Conservation (phyloP, 371 early-diverging fungal genomes). For the Mucor circinelloides region DNA sequence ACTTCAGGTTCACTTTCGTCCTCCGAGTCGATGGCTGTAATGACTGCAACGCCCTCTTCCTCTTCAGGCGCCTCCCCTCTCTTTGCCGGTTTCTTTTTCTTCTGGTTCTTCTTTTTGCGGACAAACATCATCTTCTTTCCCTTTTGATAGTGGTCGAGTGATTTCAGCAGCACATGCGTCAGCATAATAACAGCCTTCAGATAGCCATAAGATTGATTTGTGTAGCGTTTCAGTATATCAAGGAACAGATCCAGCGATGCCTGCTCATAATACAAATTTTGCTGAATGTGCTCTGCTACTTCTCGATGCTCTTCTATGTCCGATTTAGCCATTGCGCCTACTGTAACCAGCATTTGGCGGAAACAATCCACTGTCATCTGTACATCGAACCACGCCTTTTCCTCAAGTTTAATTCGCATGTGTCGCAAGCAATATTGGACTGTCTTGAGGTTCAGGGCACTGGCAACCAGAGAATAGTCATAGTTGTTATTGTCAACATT, state of each 20-base stretch:
- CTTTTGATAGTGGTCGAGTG: slow-evolving; percentile 62
- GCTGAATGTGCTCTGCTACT: slow-evolving; percentile 67
- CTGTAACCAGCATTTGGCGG: slow-evolving; percentile 58
- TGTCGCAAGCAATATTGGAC: slow-evolving; percentile 53
- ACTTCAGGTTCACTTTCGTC: slow-evolving; percentile 34
- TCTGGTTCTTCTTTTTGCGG: slow-evolving; percentile 22
- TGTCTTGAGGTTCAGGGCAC: slow-evolving; percentile 53
- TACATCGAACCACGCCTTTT: slow-evolving; percentile 59
- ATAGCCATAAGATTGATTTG: slow-evolving; percentile 54
- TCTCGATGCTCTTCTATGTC: slow-evolving; percentile 56
- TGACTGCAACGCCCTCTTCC: not conserved
- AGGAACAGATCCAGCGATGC: slow-evolving; percentile 62
- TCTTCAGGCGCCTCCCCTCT: slow-evolving; percentile 3
- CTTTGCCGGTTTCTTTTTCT: slow-evolving; percentile 13
- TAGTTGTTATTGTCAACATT: slow-evolving; percentile 20
- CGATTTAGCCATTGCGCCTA: slow-evolving; percentile 56
- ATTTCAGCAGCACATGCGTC: slow-evolving; percentile 62
- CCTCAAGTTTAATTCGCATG: slow-evolving; percentile 54
- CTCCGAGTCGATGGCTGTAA: not conserved
- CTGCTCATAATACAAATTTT: slow-evolving; percentile 73
- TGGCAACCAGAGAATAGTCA: slow-evolving; percentile 62
- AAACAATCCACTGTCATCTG: slow-evolving; percentile 62
- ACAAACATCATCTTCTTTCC: slow-evolving; percentile 56
- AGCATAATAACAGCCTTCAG: slow-evolving; percentile 56
- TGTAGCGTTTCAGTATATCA: slow-evolving; percentile 49